A percentile compares a stretch with the other conserved stretches of the same genome.
phyloP scores from a whole-genome alignment of 345 rosid species.

The Iberis pinnata region DNA sequence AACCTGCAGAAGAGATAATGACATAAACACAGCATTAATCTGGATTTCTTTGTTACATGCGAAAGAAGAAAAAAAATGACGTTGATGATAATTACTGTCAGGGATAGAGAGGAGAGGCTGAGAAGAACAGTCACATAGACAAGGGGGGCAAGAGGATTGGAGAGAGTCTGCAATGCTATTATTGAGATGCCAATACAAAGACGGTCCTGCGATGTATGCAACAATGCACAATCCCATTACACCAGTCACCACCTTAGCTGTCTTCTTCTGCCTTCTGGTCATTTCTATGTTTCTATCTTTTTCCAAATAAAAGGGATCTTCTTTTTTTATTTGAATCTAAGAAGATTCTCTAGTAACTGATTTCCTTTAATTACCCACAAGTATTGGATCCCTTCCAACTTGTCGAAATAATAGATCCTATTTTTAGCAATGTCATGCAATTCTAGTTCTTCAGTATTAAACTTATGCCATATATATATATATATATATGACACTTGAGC shows the following conservation, averaged over 20 bases:
- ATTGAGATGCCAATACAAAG: slow-evolving; percentile 51
- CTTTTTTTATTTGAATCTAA: slow-evolving; percentile 16
- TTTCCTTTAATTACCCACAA: slow-evolving; percentile 17
- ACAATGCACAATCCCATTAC: slow-evolving; percentile 41
- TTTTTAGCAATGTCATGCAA: slow-evolving; percentile 6
- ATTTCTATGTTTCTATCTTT: slow-evolving; percentile 19
- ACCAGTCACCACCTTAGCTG: slow-evolving; percentile 32
- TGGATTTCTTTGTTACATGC: background rate
- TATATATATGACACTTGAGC: background rate
- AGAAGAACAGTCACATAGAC: slow-evolving; percentile 58
- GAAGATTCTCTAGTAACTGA: slow-evolving; percentile 22
- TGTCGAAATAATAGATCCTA: slow-evolving; percentile 9
- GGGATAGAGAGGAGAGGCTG: slow-evolving; percentile 45
- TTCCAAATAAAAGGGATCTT: slow-evolving; percentile 16
- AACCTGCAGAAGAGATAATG: slow-evolving; percentile 32
- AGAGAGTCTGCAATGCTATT: slow-evolving; percentile 33
- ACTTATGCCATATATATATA: background rate
- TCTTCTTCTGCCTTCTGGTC: slow-evolving; percentile 39
- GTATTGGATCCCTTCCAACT: slow-evolving; percentile 25
- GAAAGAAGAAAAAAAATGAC: background rate
- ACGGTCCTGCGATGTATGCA: slow-evolving; percentile 45
- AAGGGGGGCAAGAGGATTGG: slow-evolving; percentile 39
- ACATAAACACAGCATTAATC: slow-evolving; percentile 1
- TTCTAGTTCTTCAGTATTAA: background rate
- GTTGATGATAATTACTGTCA: slow-evolving; percentile 31